Evolutionary conservation across 352 stramenopile genomes (phyloP), one percentile per base, ranked within the genome.

Genomic region (Blastocystis sp.): DNA sequence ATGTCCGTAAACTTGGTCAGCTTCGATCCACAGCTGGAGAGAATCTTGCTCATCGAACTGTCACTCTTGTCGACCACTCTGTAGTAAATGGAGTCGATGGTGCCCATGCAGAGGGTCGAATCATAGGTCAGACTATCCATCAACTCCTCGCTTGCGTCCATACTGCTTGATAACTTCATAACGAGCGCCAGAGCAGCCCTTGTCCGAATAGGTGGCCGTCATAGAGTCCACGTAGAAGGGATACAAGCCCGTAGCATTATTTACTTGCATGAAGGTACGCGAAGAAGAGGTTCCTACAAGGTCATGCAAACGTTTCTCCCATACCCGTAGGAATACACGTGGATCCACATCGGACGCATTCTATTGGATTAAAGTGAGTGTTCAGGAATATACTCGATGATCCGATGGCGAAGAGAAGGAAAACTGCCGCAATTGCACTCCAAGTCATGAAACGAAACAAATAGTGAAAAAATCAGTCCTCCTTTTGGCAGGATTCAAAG

Each of bases 171-270:
- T 38, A 19, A 62, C 71, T 40, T 52, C 11, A 40, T 81, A 81
- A 43, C 21, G 34, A 21, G 19, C 28, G n/a, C 65, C 9, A 7
- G 41, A 64, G 43, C 71, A 81, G 19, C 19, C 38, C 11, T 17
- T 64, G 34, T 81, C 71, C 7, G 40, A 64, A 43, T 43, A 81
- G 43, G 65, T 66, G 17, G 40, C 21, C 11, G 53, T 48, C 17
- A 62, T n/a, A 23, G 61, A 34, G 65, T 81, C 71, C 38, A 59
- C 34, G 61, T 81, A 81, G 65, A 65, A 48, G 21, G 71, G 10
- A 40, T 81, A 81, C 21, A 81, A 81, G n/a, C 14, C 53, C 23
- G 71, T 81, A 5, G 53, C 52, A 65, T 81, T 81, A 11, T 81
- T 52, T 21, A 62, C 59, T 41, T 81, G 71, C 40, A n/a, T 52